Percentiles rank a stretch among this genome's conserved stretches.
These are phyloP conservation scores for Mucor piriformis DNA, from an alignment of 371 early-diverging fungal genomes.

Conservation along the genomic window DNA sequence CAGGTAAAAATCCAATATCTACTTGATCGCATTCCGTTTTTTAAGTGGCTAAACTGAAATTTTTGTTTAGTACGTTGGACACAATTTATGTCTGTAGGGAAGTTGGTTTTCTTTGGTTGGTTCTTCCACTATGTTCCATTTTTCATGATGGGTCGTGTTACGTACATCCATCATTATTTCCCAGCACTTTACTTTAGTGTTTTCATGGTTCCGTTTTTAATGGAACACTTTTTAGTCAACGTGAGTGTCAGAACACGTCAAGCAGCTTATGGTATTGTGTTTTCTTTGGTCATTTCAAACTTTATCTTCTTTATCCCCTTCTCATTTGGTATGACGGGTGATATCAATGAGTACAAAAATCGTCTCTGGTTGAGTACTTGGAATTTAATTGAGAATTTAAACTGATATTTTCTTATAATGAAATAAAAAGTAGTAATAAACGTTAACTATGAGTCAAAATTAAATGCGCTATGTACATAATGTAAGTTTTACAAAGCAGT, in stretches of 20 bases:
- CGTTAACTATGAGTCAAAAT: too few species aligned
- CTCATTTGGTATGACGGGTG: conserved; percentile 83
- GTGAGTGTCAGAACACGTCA: conserved; percentile 17
- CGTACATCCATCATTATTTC: conserved; percentile 98
- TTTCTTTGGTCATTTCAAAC: conserved; percentile 47
- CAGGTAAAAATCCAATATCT: conserved; percentile 23
- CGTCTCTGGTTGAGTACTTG: conserved; percentile 59
- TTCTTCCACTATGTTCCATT: conserved; percentile 97
- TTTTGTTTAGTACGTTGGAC: conserved; percentile 46
- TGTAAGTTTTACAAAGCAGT: too few species aligned
- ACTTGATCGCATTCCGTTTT: neutral
- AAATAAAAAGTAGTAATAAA: neutral
- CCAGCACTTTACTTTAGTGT: conserved; percentile 97
- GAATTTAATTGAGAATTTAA: conserved; percentile 43
- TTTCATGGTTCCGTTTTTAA: conserved; percentile 69
- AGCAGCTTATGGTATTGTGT: conserved; percentile 47
- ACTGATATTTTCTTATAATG: neutral
- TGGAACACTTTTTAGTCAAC: conserved; percentile 68
- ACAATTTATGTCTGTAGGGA: conserved; percentile 72
- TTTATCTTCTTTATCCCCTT: conserved; percentile 84
- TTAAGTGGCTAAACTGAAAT: neutral
- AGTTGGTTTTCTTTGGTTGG: conserved; percentile 88
- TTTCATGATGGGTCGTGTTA: conserved; percentile 97
- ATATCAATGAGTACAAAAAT: conserved; percentile 56
- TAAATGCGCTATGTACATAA: too few species aligned